Evolutionary conservation across 371 early-diverging fungal genomes (phyloP).

Genomic region (Actinomortierella ambigua): DNA sequence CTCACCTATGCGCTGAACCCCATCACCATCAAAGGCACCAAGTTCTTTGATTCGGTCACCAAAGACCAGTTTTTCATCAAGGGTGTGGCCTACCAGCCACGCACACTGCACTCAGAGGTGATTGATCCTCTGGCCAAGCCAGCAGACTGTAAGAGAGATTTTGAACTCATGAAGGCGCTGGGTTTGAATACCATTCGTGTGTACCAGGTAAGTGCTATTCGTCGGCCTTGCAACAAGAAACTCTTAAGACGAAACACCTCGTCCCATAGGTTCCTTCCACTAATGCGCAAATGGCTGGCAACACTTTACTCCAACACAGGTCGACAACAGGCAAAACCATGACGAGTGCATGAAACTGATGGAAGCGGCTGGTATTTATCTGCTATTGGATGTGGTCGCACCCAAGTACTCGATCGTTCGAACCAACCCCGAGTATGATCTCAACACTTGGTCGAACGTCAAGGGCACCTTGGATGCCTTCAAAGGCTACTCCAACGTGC

Average conservation of each 20-base stretch:
- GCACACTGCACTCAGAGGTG: constrained; percentile 19
- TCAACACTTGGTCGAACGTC: constrained; percentile 59
- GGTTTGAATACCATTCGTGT: constrained; percentile 81
- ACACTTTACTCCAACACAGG: constrained; percentile 24
- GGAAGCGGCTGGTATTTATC: constrained; percentile 71
- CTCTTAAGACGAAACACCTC: neutral
- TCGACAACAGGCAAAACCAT: constrained; percentile 69
- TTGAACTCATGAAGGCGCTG: constrained; percentile 67
- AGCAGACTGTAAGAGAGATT: constrained; percentile 69
- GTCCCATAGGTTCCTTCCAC: neutral
- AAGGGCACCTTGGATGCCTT: constrained; percentile 70
- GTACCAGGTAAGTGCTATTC: constrained; percentile 55
- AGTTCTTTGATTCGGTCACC: constrained; percentile 73
- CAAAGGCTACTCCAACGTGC: constrained; percentile 63
- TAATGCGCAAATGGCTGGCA: neutral
- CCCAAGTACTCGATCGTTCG: constrained; percentile 71
- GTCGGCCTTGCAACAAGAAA: neutral
- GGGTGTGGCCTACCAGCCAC: constrained; percentile 83
- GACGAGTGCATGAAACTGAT: constrained; percentile 78
- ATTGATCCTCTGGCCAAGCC: constrained; percentile 70
- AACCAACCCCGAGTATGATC: constrained; percentile 67
- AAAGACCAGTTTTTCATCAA: constrained; percentile 81
- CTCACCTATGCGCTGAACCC: constrained; percentile 53
- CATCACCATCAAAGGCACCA: constrained; percentile 71
- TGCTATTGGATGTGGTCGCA: constrained; percentile 71